phyloP scores from a whole-genome alignment of 2,329 filamentous ascomycete species.

The Nothophaeocryptopus gaeumannii region DNA sequence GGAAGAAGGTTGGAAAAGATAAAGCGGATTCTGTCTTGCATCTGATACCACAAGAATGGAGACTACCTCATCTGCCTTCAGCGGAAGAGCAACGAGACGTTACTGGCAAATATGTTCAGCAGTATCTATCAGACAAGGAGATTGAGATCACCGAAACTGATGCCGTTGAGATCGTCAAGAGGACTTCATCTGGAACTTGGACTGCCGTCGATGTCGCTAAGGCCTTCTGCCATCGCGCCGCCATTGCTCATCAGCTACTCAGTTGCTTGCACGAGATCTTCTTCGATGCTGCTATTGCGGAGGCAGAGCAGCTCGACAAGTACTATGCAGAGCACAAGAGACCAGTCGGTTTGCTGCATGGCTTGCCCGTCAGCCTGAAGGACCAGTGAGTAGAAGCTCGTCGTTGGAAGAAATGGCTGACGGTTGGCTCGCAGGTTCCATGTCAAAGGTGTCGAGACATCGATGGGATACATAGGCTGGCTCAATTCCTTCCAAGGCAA shows the following conservation, averaged over 20 bases:
- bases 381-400: constrained; percentile 36
- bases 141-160: constrained; percentile 61
- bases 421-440: constrained; percentile 36
- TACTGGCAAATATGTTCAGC: constrained; percentile 55
- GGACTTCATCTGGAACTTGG: constrained; percentile 55
- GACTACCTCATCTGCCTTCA: constrained; percentile 48
- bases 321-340: constrained; percentile 38
- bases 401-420: no score
- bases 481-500: constrained; percentile 60
- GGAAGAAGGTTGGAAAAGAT: constrained; percentile 50
- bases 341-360: constrained; percentile 48
- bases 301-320: constrained; percentile 43
- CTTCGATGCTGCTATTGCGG: constrained; percentile 45
- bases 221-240: constrained; percentile 57
- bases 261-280: constrained; percentile 49
- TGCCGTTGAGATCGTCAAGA: constrained; percentile 55
- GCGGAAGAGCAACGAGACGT: constrained; percentile 55
- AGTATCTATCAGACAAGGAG: constrained; percentile 54
- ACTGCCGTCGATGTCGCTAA: constrained; percentile 55
- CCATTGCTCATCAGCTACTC: constrained; percentile 51
- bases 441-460: constrained; percentile 46
- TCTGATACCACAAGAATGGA: constrained; percentile 58
- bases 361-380: constrained; percentile 48
- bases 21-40: constrained; percentile 56
- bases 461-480: constrained; percentile 63